phyloP scores from a whole-genome alignment of 768 basidiomycete genomes.

The Cystofilobasidium bisporidii region DNA sequence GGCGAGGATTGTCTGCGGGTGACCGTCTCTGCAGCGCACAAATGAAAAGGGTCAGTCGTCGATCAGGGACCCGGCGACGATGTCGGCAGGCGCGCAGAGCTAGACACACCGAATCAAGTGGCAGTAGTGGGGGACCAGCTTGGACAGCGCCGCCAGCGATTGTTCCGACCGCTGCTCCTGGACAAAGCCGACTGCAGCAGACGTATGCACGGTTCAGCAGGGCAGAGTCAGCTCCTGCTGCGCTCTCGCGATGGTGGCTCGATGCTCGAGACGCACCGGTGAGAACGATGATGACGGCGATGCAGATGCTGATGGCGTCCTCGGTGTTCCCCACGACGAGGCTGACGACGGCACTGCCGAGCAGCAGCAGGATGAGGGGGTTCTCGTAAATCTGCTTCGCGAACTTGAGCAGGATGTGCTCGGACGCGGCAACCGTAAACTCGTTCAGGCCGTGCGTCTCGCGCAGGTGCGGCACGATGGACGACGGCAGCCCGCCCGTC shows the following conservation, averaged over 20 bases:
- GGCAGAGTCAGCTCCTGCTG: too few relatives aligned
- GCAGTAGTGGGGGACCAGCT: constrained; percentile 89
- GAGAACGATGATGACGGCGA: constrained; percentile 84
- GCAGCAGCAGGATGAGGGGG: constrained; percentile 78
- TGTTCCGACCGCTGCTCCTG: constrained; percentile 92
- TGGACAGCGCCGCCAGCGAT: constrained; percentile 69
- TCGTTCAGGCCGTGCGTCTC: constrained; percentile 80
- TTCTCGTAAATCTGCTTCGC: constrained; percentile 91
- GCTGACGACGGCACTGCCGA: constrained; percentile 80
- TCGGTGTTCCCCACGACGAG: constrained; percentile 91
- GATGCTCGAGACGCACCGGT: constrained; percentile 80
- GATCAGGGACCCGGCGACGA: too few relatives aligned
- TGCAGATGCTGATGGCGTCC: constrained; percentile 83
- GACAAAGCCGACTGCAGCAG: constrained; percentile 67
- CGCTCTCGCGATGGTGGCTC: too few relatives aligned
- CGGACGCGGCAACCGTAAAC: constrained; percentile 73
- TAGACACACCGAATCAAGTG: constrained; percentile 60
- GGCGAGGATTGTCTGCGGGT: constrained; percentile 69
- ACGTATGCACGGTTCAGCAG: background rate
- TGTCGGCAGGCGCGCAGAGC: too few relatives aligned
- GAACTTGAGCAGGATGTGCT: constrained; percentile 75
- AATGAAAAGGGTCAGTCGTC: background rate
- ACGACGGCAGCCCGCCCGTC: constrained; percentile 53
- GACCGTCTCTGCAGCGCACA: constrained; percentile 46
- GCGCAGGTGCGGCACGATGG: constrained; percentile 56